Conservation (phyloP, 495 filamentous ascomycete species). For the Neurospora sp. region DNA sequence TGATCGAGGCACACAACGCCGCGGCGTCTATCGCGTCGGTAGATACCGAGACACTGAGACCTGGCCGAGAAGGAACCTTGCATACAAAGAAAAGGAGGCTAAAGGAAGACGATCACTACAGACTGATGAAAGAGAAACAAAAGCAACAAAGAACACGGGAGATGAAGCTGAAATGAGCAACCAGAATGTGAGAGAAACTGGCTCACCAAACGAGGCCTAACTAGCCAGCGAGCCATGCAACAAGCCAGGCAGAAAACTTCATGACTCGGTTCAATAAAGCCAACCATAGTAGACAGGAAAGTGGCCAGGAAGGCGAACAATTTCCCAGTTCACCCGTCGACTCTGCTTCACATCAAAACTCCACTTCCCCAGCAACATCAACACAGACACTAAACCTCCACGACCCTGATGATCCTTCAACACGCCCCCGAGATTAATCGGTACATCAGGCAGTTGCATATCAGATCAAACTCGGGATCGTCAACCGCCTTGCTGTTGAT, state of each 20-base stretch:
- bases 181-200: background rate
- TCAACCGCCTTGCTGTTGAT: background rate
- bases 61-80: background rate
- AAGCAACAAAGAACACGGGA: background rate
- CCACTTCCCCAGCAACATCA: background rate
- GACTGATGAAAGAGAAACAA: background rate
- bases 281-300: background rate
- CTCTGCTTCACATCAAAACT: background rate
- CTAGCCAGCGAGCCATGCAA: background rate
- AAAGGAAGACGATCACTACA: background rate
- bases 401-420: background rate
- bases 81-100: background rate
- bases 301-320: background rate
- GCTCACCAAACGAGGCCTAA: background rate
- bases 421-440: background rate
- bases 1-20: background rate
- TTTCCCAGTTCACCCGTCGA: background rate
- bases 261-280: background rate
- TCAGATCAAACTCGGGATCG: background rate
- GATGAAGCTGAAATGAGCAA: background rate
- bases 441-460: background rate
- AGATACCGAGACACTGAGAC: background rate
- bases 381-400: background rate
- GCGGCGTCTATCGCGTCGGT: background rate
- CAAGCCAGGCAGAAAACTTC: background rate